A percentile compares a stretch with the other conserved stretches of the same genome.
Conservation (phyloP, 192 early-diverging fungal genomes). For the Rhizophagus prolifer region DNA sequence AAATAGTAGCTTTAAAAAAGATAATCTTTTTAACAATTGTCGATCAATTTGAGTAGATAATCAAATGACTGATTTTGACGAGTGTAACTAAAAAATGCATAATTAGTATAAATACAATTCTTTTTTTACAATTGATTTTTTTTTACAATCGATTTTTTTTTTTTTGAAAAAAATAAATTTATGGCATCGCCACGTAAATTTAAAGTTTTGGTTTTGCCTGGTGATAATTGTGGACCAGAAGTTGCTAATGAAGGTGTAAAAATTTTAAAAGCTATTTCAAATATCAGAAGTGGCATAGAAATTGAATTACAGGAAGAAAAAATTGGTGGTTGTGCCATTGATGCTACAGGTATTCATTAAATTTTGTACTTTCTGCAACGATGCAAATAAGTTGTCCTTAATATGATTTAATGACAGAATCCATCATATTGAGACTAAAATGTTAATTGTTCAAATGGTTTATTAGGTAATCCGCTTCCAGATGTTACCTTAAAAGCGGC, state of each 20-base stretch:
- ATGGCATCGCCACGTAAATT: constrained; percentile 16
- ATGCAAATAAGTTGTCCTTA: no score
- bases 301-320: constrained; percentile 78
- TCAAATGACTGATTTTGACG: no score
- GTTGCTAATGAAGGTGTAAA: constrained; percentile 88
- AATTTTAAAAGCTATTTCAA: constrained; percentile 78
- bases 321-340: constrained; percentile 92
- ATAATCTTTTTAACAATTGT: no score
- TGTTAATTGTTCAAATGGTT: background rate
- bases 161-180: background rate
- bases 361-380: background rate
- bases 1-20: no score
- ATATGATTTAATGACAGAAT: no score
- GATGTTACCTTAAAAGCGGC: constrained; percentile 79
- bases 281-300: constrained; percentile 58
- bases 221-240: constrained; percentile 97
- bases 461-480: constrained; percentile 69
- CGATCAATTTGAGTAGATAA: no score
- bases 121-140: no score
- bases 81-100: no score
- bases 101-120: no score
- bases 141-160: background rate
- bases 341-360: constrained; percentile 66
- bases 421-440: no score
- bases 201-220: constrained; percentile 70